Evolutionary conservation across 345 rosid species (phyloP), one percentile per base, ranked within the genome.

Genomic region (Sonneratia alba): DNA sequence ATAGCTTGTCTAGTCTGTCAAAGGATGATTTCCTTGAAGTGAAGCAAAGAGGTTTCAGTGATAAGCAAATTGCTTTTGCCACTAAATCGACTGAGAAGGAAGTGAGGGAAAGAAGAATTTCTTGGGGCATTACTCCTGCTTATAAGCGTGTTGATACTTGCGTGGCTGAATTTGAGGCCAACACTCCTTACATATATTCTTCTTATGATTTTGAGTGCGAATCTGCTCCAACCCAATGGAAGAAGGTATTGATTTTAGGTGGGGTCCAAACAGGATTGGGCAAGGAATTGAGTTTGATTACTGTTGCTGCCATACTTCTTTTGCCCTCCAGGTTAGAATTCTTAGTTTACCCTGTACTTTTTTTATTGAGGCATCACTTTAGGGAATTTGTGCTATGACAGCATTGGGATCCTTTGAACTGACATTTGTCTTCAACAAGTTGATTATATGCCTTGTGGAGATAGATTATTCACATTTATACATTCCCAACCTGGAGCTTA

Each of bases 241-340:
- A 85, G 81, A 92, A 95, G 86, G 96, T 92, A 73, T 74, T 95
- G 92, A 95, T 95, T 82, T 82, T 95, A 73, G 97, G 97, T 68
- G 99, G 99, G 99, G 99, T 70, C 99, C 97, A 36, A 95, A 95
- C 79, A 90, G 98, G 73, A 92, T 95, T 72, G 99, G 98, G 36
- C 99, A 92, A 79, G 97, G 97, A 68, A 95, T 95, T 75, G 99
- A 95, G 73, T 95, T 95, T 73, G 99, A 95, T 82, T 95, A 95
- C 84, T 95, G 99, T 72, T 95, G 99, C 76, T 95, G 99, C 81
- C 99, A 92, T 77, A 83, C 98, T 15, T 95, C 99, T 45, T 95
- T 90, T 68, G 87, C 98, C 47, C 92, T 95, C 77, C 97, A 92
- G 99, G 99, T 92, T 53, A 77, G 87, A 75, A 34, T 73, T 67